Base-by-base conservation (phyloP, 2,329 filamentous ascomycete genomes). In the Colletotrichum godetiae region DNA sequence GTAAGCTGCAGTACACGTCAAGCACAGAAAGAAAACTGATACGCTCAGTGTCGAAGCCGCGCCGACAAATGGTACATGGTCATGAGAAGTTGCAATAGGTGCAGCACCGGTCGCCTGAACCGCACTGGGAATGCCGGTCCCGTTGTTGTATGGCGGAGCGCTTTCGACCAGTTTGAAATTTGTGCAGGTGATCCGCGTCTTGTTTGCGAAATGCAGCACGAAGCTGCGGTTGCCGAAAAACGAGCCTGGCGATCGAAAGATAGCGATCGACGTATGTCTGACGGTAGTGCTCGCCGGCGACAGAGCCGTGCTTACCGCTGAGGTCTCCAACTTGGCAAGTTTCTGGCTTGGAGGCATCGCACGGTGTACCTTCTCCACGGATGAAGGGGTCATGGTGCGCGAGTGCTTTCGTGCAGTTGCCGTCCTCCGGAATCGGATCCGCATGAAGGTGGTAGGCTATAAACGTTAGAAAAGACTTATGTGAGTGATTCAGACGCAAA, bases 281-380 rank as follows among this genome's bases (percentile, higher is more conserved):
- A 29, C 31, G 31, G 31, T 80, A 78, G 78, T 87, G 91, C 75
- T 87, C 86, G 4, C 61, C 19, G 42, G 35, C 55, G 78, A 93
- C 88, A 72, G 86, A 86, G 74, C 93, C 93, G 78, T 92, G 85
- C 84, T 96, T 96, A 79, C 94, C 94, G 77, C 90, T 89, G 68
- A 95, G 86, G 80, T 96, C 94, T 76, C 94, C 94, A 11, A 94
- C 90, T 82, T 96, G 90, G 84, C 94, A 96, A 13, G 89, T 91
- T 74, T 88, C 82, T 7, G 92, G 92, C 6, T 83, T 79, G 12
- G 79, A 77, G 12, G 82, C 49, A 78, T 94, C 86, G 83, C 94
- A 96, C 5, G 87, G 77, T 4, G 90, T 85, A 1, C 82, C 82
- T 78, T 94, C 90, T 75, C 90, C 90, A 63, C 92, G 91, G 61